These are phyloP conservation scores for Penicillium turbatum DNA, from an alignment of 495 filamentous ascomycete species.

Conservation along the genomic window DNA sequence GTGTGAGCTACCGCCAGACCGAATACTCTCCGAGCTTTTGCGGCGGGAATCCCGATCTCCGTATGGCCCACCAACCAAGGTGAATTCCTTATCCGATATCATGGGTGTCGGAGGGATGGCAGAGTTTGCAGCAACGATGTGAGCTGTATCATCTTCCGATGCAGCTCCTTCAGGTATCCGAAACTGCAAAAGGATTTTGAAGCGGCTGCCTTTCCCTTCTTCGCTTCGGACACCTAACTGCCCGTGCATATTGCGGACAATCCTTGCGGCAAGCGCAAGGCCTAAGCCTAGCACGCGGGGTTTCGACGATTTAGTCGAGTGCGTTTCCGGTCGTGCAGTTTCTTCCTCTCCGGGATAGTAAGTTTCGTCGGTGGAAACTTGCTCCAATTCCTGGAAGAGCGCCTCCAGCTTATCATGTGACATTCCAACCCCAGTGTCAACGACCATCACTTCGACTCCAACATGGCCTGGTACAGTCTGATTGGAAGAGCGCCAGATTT, in stretches of 20 bases:
- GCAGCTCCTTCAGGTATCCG: conserved; percentile 24
- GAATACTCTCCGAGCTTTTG: conserved; percentile 47
- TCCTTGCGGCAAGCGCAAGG: conserved; percentile 79
- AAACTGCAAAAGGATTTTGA: conserved; percentile 50
- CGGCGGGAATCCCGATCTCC: conserved; percentile 13
- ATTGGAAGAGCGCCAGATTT: conserved; percentile 51
- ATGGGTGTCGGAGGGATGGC: conserved; percentile 16
- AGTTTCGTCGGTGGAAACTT: conserved; percentile 60
- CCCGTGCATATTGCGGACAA: conserved; percentile 85
- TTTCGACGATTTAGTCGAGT: background rate
- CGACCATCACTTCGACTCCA: conserved; percentile 66
- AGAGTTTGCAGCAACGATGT: background rate
- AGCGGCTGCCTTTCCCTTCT: conserved; percentile 77
- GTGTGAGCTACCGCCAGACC: conserved; percentile 48
- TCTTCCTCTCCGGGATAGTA: conserved; percentile 15
- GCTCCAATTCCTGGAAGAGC: conserved; percentile 83
- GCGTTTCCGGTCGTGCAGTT: background rate
- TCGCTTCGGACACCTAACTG: conserved; percentile 86
- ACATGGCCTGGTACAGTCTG: conserved; percentile 40
- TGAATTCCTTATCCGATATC: conserved; percentile 31
- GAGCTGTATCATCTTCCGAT: background rate
- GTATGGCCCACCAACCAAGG: conserved; percentile 23
- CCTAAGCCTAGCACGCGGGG: conserved; percentile 69
- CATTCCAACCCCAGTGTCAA: conserved; percentile 84
- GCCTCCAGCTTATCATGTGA: conserved; percentile 63